phyloP scores from a whole-genome alignment of 2,329 filamentous ascomycete species.

The Penicillium hesseltinei region DNA sequence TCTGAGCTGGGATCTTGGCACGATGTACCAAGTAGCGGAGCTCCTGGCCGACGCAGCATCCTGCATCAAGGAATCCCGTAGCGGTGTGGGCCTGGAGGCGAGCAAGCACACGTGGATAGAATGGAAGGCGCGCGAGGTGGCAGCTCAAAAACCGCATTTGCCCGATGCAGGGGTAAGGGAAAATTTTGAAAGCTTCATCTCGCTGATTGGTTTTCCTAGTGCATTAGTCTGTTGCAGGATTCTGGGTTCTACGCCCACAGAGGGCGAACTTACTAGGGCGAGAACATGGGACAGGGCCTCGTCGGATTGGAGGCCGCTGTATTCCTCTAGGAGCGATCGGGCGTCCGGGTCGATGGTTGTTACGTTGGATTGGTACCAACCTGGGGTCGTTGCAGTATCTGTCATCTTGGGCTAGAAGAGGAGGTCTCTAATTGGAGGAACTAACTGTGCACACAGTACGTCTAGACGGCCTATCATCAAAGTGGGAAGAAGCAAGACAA shows the following conservation, averaged over 20 bases:
- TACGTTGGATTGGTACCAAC: background rate
- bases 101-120: background rate
- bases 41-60: background rate
- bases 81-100: background rate
- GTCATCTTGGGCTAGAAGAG: background rate
- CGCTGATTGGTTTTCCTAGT: background rate
- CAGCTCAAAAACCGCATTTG: background rate
- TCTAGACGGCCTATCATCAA: background rate
- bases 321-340: background rate
- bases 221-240: background rate
- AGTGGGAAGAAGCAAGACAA: background rate
- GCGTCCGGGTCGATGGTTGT: background rate
- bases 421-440: background rate
- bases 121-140: background rate
- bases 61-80: background rate
- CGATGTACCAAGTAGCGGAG: background rate
- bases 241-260: background rate
- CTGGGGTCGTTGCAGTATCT: background rate
- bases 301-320: background rate
- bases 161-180: background rate
- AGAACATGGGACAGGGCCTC: background rate
- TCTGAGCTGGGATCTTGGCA: background rate
- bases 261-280: background rate
- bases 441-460: background rate
- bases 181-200: background rate